Evolutionary conservation across 441 rosid species (phyloP).

Genomic region (Brassica hybrid): DNA sequence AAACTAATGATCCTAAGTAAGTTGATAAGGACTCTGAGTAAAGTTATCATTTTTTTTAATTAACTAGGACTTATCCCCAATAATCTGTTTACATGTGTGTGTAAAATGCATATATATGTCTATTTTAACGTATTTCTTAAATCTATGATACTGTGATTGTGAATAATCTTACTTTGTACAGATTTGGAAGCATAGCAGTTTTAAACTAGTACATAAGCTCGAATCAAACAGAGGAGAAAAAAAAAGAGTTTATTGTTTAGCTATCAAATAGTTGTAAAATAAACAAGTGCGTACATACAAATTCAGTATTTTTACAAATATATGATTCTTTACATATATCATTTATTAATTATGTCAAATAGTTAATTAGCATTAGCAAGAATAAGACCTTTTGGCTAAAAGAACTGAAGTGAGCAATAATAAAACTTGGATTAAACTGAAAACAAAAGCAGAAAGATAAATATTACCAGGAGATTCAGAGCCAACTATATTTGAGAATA

Average conservation of each 20-base stretch:
- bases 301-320: background rate
- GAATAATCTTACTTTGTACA: too few species aligned
- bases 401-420: background rate
- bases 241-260: background rate
- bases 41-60: too few species aligned
- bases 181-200: too few species aligned
- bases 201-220: background rate
- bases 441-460: background rate
- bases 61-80: too few species aligned
- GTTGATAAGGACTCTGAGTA: too few species aligned
- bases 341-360: too few species aligned
- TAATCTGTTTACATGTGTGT: too few species aligned
- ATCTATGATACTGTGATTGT: too few species aligned
- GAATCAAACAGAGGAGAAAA: background rate
- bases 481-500: conserved; percentile 1
- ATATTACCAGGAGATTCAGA: background rate
- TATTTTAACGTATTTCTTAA: too few species aligned
- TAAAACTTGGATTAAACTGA: background rate
- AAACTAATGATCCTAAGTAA: too few species aligned
- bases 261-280: background rate
- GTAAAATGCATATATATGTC: too few species aligned
- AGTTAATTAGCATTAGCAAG: background rate
- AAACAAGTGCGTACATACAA: background rate
- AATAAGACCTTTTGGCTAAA: background rate
- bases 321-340: background rate